Base-by-base conservation (phyloP, 83 land plant genomes). In the Picea abies region DNA sequence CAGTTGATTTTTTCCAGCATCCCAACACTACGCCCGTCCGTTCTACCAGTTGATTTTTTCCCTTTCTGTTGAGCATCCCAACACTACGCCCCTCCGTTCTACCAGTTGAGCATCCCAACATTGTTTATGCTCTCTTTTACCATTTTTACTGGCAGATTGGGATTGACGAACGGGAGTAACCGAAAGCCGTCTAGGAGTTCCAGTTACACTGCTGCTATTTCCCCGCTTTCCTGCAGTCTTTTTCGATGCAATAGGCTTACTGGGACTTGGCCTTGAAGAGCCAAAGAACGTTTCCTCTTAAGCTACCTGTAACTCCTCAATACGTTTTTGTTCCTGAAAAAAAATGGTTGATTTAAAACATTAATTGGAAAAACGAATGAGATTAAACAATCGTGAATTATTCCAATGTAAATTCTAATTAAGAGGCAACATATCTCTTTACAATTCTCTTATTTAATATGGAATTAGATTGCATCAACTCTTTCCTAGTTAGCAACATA, bases 281-380 rank as follows among this genome's bases (percentile, higher is more conserved):
- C 98, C 98, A 82, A 84, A 96, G 0, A 92, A 62, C 12, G 87
- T 88, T 82, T 96, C 98, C 75, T 93, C 89, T 82, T 93, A 94
- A 66, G 87, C 85, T 14, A 90, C 84, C 4, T 90, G 76, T 41
- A 94, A 95, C 47, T 94, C 99, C 73, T 96, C 97, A 35, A 93
- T 80, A 84, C 80, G 68, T 82, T 92, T 93, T 82, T 94, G 94
- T 79, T 96, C 97, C 97, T 96, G 92, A 0, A 85, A 56, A 22
- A 19, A 25, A 22, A 78, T 23, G 14, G 35, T 2, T 35, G 1
- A 1, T 1, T 35, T 35, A 35, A 0, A 35, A 35, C 1, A 2
- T 2, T 35, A 35, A 35, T 1, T 1, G 1, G 1, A 63, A 39
- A 81, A 32, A 3, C 44, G 5, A 17, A 49, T 16, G 0, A 5